phyloP scores from a whole-genome alignment of 768 basidiomycete genomes.

The Favolaschia claudopus region DNA sequence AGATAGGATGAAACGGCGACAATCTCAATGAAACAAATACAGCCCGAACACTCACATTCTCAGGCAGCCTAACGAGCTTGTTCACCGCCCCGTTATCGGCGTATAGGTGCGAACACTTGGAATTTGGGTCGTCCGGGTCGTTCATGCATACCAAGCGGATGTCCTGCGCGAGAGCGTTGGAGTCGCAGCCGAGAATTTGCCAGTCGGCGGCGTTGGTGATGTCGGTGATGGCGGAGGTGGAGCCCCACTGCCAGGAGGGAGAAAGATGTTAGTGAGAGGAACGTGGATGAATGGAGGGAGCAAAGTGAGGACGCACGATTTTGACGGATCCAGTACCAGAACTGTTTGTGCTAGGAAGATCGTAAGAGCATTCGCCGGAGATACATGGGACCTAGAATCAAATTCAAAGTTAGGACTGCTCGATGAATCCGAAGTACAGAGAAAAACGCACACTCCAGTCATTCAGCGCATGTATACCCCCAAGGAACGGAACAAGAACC shows the following conservation, averaged over 20 bases:
- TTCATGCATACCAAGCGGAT: slow-evolving; percentile 24
- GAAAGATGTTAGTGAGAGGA: background rate
- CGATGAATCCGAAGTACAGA: too few species aligned
- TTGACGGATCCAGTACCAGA: background rate
- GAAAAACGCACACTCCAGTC: slow-evolving; percentile 20
- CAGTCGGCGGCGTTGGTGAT: too few species aligned
- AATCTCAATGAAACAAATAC: too few species aligned
- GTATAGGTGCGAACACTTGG: slow-evolving; percentile 30
- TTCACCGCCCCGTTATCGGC: slow-evolving; percentile 36
- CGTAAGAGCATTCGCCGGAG: slow-evolving; percentile 28
- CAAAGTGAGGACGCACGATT: background rate
- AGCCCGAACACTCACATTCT: slow-evolving; percentile 39
- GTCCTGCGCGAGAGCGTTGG: slow-evolving; percentile 17
- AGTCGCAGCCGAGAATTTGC: slow-evolving; percentile 38
- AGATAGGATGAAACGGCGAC: too few species aligned
- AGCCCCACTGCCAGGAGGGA: slow-evolving; percentile 26
- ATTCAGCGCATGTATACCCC: slow-evolving; percentile 12
- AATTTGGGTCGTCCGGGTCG: background rate
- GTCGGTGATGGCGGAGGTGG: too few species aligned
- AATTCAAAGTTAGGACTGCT: too few species aligned
- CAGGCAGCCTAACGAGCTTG: slow-evolving; percentile 46
- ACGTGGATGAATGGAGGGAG: background rate
- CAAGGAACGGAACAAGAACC: slow-evolving; percentile 4
- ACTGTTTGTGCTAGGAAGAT: background rate
- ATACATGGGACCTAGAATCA: too few species aligned